Base-by-base conservation (phyloP, 306 rosid genomes). In the Cicer arietinum region DNA sequence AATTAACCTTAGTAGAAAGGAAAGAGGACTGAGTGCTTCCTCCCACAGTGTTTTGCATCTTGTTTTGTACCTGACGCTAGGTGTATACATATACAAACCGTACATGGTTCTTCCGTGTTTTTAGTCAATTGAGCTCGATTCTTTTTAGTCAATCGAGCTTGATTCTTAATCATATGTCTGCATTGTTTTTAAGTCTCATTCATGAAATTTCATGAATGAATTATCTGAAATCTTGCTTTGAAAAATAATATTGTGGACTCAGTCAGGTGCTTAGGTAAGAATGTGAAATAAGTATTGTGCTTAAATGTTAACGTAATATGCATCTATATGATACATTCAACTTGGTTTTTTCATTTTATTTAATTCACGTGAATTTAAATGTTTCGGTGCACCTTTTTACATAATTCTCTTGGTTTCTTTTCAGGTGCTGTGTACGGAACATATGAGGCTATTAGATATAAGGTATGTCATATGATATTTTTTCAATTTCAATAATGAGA, bases 381-480 rank as follows among this genome's bases (percentile, higher is more conserved):
- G 53, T 37, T 40, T 51, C 30, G 35, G 12, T 14, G 52, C 22
- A 66, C 42, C 39, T 68, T 11, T 1, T 9, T 0, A 11, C 65
- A 71, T 75, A 69, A 72, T 70, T 30, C 59, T 47, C 8, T 43
- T 67, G 57, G 59, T 65, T 44, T 67, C 20, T 76, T 22, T 85
- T 16, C 85, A 90, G 98, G 98, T 79, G 94, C 94, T 7, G 96
- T 92, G 16, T 89, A 89, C 80, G 95, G 98, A 62, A 89, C 98
- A 41, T 90, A 88, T 35, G 96, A 93, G 69, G 98, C 96, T 75
- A 60, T 90, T 75, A 85, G 96, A 69, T 86, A 68, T 58, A 90
- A 89, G 96, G 98, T 90, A 90, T 66, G 83, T 17, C 44, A 62
- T 69, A 68, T 62, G 58, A 14, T 77, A 74, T 62, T 62, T 48